A percentile compares a stretch with the other conserved stretches of the same genome.
Conservation (phyloP, 352 stramenopile genomes). For the Pythium dissotocum region DNA sequence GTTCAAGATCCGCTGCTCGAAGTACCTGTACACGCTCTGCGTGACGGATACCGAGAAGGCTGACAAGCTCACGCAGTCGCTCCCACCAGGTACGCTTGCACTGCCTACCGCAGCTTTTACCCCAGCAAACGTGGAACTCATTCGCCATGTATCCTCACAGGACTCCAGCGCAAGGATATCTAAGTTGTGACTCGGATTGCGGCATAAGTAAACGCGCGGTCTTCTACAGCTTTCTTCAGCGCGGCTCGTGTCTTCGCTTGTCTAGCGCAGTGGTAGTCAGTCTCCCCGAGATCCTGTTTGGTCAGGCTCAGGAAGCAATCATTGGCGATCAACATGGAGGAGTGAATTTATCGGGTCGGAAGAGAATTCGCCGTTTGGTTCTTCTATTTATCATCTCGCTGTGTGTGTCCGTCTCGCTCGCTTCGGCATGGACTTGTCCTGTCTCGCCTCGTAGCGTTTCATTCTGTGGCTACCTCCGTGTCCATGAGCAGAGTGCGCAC, state of each 20-base stretch:
- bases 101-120: not conserved
- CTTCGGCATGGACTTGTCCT: not conserved
- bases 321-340: conserved; percentile 30
- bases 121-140: not conserved
- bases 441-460: not conserved
- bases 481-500: too few species aligned
- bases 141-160: conserved; percentile 28
- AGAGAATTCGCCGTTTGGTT: conserved; percentile 29
- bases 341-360: conserved; percentile 33
- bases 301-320: conserved; percentile 14
- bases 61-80: conserved; percentile 99
- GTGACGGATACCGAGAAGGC: conserved; percentile 99
- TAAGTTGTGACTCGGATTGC: conserved; percentile 62
- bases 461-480: too few species aligned
- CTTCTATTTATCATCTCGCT: conserved; percentile 20
- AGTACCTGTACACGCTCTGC: conserved; percentile 99
- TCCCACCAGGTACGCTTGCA: conserved; percentile 91
- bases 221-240: conserved; percentile 63
- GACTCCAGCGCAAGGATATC: conserved; percentile 92
- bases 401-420: not conserved
- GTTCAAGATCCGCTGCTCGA: conserved; percentile 99
- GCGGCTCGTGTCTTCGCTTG: conserved; percentile 24
- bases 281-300: conserved; percentile 9
- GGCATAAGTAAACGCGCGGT: conserved; percentile 79
- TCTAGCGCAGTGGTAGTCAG: conserved; percentile 22